phyloP scores from a whole-genome alignment of 139 green algal species.

The Chlorella sorokiniana region DNA sequence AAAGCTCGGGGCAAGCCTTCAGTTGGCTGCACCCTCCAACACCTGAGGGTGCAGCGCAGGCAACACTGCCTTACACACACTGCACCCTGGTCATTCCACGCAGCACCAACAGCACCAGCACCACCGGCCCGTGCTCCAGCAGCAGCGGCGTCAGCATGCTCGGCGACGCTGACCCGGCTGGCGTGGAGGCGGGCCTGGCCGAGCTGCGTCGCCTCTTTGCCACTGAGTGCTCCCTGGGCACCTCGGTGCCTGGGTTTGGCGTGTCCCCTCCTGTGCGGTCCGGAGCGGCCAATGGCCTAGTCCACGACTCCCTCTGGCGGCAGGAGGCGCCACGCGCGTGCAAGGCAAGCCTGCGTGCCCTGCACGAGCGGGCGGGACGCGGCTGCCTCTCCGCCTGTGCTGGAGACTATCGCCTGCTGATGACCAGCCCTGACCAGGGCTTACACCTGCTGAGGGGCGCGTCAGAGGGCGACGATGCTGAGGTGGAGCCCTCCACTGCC shows the following conservation, averaged over 20 bases:
- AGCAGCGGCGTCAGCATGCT: neutral
- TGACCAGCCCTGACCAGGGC: constrained; percentile 14
- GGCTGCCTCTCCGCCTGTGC: constrained; percentile 16
- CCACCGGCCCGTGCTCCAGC: neutral
- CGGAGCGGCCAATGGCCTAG: constrained; percentile 18
- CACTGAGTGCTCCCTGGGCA: constrained; percentile 18
- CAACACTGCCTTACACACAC: neutral
- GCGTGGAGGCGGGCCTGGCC: constrained; percentile 9
- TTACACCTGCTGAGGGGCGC: constrained; percentile 15
- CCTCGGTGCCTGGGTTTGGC: constrained; percentile 20
- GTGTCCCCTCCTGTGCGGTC: constrained; percentile 22
- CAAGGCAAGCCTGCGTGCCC: constrained; percentile 24
- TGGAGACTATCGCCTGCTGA: constrained; percentile 26
- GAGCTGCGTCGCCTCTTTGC: constrained; percentile 26
- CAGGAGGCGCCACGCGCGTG: constrained; percentile 13
- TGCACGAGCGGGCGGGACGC: constrained; percentile 19
- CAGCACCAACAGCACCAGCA: neutral
- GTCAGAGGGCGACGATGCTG: neutral
- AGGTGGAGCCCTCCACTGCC: neutral
- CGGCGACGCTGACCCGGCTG: neutral
- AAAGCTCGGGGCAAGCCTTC: too few species aligned
- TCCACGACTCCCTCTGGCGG: constrained; percentile 15
- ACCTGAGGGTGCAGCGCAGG: too few species aligned
- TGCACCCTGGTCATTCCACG: neutral
- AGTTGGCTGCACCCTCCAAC: too few species aligned